A percentile compares a stretch with the other conserved stretches of the same genome.
These are phyloP conservation scores for Raddia guianensis DNA, from an alignment of 176 grass and related monocot species.

Conservation along the genomic window DNA sequence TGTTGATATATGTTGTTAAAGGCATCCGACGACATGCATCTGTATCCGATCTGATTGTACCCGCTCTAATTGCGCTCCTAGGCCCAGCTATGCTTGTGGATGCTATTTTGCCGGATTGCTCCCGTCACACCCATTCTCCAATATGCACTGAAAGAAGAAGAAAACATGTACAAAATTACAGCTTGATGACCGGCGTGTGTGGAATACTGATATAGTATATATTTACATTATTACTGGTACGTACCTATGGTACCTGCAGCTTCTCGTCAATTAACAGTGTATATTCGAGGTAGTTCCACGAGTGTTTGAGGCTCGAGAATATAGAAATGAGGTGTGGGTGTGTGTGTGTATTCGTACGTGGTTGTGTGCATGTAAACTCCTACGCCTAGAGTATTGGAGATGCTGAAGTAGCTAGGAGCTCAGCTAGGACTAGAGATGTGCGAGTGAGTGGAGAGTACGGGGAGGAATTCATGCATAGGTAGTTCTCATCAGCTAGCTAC, in stretches of 20 bases:
- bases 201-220: too few species aligned
- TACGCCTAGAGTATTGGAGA: neutral
- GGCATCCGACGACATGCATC: too few species aligned
- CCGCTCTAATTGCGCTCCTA: too few species aligned
- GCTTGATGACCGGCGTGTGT: neutral
- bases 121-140: too few species aligned
- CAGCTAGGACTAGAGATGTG: constrained; percentile 7
- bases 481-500: neutral
- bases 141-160: neutral
- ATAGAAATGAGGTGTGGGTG: neutral
- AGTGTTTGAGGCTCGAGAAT: neutral
- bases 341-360: constrained; percentile 28
- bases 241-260: too few species aligned
- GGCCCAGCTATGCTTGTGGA: too few species aligned
- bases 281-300: neutral
- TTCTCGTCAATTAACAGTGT: neutral
- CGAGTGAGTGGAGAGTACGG: neutral
- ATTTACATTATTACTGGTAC: too few species aligned
- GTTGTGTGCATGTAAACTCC: constrained; percentile 1
- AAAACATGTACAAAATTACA: constrained; percentile 29
- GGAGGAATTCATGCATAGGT: constrained; percentile 4
- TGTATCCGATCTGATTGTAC: too few species aligned
- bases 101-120: neutral
- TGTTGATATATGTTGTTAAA: too few species aligned
- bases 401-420: neutral